Evolutionary conservation across 495 filamentous ascomycete genomes (phyloP), one percentile per base, ranked within the genome.

Genomic region (Mytilinidion resinicola): DNA sequence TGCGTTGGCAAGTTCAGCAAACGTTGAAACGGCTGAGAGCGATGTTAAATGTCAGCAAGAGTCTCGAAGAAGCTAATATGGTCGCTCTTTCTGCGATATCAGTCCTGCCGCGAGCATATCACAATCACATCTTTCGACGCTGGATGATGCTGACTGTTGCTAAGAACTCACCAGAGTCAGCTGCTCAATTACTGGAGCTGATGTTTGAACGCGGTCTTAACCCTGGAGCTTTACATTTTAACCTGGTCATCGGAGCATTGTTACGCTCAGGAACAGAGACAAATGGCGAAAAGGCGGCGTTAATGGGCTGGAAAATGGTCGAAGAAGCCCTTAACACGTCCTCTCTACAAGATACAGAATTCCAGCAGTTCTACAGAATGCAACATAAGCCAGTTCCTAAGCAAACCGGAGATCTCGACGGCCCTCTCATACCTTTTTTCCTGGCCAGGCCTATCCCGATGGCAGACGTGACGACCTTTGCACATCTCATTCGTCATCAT

Each of bases 291-390:
- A 66, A 62, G 41, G 63, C 59, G 4, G 63, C 62, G 25, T 53
- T 56, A 39, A 46, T 66, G 20, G 59, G 50, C 9, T 66, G 63
- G 63, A 55, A 38, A 9, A 66, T 66, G 63, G 44, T 62, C 11
- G 56, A 62, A 11, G 49, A 14, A 49, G 33, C 14, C 21, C 9
- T 49, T 6, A 25, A 49, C 7, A 8, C 15, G 7, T 10, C n/a
- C 14, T 20, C 46, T 25, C 6, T 12, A 12, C 46, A 25, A 25
- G 9, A 49, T 14, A 1, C 42, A 17, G 9, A 17, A 43, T 56
- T 30, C 25, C 25, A 30, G 6, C 25, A 30, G 6, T 35, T 5
- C 12, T 11, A 41, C n/a, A 38, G 7, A 19, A 4, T 6, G 8
- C 35, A 14, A 44, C 36, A 12, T 30, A 37, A 20, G 30, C 41